Base-by-base conservation (phyloP, 176 grass and related monocot genomes). In the Zoysia pacifica region DNA sequence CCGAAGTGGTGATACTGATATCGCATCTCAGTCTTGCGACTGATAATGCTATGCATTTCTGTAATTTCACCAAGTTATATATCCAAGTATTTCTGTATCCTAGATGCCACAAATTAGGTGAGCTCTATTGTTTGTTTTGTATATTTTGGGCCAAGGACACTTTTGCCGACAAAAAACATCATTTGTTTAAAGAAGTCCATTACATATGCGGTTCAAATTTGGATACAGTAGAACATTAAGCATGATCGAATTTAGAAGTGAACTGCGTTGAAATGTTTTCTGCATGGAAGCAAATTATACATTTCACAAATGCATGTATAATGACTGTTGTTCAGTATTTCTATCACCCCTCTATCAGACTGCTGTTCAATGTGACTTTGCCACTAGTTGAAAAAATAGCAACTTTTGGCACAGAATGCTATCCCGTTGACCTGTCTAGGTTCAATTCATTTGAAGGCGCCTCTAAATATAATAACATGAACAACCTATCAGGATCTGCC, bases 391-490 rank as follows among this genome's bases (percentile, higher is more conserved):
- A 62, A 76, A 36, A 58, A 72, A 20, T 36, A 49, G 45, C 50
- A 16, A 42, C 63, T 76, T 77, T 87, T 55, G 18, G 40, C 15
- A 20, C 48, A 71, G 7, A 81, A 48, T 58, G 40, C 14, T 35
- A 18, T 84, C 5, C 69, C 1, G 0, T 60, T 87, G 59, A 83
- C 74, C 47, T 20, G n/a, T 7, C 49, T 62, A 84, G 66, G 63
- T 88, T 83, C 63, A 74, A n/a, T 69, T 81, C 37, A 70, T 69
- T n/a, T 12, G 48, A 67, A 43, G 4, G 18, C 61, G 0, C 16
- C 35, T 43, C 5, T 7, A 37, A 68, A 38, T 37, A 7, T 12
- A 51, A 20, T 72, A 47, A 15, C 16, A 41, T 63, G 69, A 53
- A 18, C 4, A 28, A 50, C 19, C 36, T 61, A 50, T 52, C 40